Evolutionary conservation across 2,329 filamentous ascomycete species (phyloP).

Genomic region (Epichloe gansuensis): DNA sequence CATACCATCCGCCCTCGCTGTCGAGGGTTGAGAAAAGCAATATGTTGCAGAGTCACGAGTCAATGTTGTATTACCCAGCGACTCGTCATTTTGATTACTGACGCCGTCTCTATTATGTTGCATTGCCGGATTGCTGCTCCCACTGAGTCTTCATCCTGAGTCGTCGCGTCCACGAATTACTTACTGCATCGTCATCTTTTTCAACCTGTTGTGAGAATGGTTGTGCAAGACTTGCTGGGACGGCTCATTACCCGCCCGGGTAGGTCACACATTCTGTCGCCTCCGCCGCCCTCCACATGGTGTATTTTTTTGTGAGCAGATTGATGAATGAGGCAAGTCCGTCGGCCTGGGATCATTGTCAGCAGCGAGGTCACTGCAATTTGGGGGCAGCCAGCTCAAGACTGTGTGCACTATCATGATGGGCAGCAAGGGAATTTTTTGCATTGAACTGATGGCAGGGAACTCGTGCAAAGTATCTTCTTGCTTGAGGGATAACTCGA

Average conservation of each 20-base stretch:
- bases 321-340: not conserved
- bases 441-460: not conserved
- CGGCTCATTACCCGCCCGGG: not conserved
- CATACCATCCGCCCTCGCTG: slow-evolving; percentile 1
- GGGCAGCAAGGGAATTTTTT: not conserved
- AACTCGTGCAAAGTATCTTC: not conserved
- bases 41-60: slow-evolving; percentile 1
- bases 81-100: slow-evolving; percentile 1
- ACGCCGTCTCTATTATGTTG: not conserved
- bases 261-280: not conserved
- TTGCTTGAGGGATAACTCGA: not conserved
- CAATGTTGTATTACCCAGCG: slow-evolving; percentile 1
- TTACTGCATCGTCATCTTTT: too few species aligned
- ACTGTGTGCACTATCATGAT: not conserved
- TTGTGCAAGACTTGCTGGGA: not conserved
- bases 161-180: too few species aligned
- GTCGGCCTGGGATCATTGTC: not conserved
- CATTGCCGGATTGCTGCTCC: not conserved
- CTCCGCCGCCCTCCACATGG: not conserved
- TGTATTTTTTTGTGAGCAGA: not conserved
- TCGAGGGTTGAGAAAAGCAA: slow-evolving; percentile 2
- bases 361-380: not conserved
- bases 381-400: not conserved
- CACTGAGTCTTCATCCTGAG: too few species aligned
- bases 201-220: too few species aligned